Base-by-base conservation (phyloP, 345 rosid genomes). In the Ricinus communis region DNA sequence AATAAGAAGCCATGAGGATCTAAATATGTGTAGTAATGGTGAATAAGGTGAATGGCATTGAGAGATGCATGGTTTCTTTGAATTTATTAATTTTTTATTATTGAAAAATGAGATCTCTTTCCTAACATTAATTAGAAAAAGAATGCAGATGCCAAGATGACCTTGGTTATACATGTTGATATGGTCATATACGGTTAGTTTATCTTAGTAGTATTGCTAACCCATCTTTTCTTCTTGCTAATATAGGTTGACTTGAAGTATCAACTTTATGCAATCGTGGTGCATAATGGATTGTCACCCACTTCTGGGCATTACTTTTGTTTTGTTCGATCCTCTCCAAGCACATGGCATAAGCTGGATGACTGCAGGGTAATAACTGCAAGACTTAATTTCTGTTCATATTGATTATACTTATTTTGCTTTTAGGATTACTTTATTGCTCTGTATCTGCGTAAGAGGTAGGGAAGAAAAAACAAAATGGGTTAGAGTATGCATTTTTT, bases 301-400 rank as follows among this genome's bases (percentile, higher is more conserved):
- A 86, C 83, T 68, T 84, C 81, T 54, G 98, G 98, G 53, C 98
- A 90, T 76, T 93, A 93, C 86, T 71, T 76, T 25, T 84, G 86
- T 70, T 90, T 84, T 62, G 76, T 90, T 74, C 79, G 88, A 66
- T 88, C 96, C 41, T 84, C 91, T 46, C 91, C 93, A 50, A 82
- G 72, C 56, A 84, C 68, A 62, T 93, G 98, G 98, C 90, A 88
- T 71, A 75, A 66, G 68, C 81, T 93, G 79, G 92, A 93, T 66
- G 98, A 93, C 49, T 24, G 68, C 14, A 51, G 69, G 94, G 98
- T 90, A 75, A 82, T 65, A 19, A 33, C 49, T 55, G 56, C 54
- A 7, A 49, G 47, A 21, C 64, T 57, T 54, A 8, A 43, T 74
- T 8, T 33, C 11, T 62, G 4, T 16, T 43, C 27, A 28, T 50